These are phyloP conservation scores for Chenopodium berlandieri DNA, from an alignment of 148 eudicot genomes.

Conservation along the genomic window DNA sequence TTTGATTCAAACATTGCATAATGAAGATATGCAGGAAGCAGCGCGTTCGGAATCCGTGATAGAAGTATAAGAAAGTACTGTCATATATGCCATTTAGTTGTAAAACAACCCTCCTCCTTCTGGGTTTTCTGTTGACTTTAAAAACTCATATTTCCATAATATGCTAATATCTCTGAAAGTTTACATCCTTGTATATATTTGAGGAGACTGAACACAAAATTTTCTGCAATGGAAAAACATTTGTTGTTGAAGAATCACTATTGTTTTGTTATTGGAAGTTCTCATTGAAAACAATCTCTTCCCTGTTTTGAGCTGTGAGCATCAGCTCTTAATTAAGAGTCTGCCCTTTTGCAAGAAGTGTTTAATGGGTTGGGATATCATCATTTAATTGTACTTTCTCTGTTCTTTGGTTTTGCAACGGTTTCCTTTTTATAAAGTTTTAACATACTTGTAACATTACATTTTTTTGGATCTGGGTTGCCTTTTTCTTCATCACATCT, in stretches of 20 bases:
- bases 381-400: not conserved
- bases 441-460: too few species aligned
- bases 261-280: not conserved
- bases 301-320: not conserved
- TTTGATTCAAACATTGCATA: not conserved
- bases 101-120: not conserved
- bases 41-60: not conserved
- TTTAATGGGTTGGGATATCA: not conserved
- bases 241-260: not conserved
- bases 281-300: not conserved
- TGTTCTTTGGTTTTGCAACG: not conserved
- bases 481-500: not conserved
- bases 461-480: too few species aligned
- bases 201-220: not conserved
- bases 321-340: not conserved
- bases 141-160: not conserved
- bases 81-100: not conserved
- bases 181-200: not conserved
- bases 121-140: not conserved
- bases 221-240: not conserved
- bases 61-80: not conserved
- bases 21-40: not conserved
- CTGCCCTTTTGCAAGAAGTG: not conserved
- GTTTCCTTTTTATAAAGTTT: not conserved
- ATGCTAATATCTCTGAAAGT: not conserved